phyloP scores from a whole-genome alignment of 345 rosid species.

The Eucalyptus regnans region DNA sequence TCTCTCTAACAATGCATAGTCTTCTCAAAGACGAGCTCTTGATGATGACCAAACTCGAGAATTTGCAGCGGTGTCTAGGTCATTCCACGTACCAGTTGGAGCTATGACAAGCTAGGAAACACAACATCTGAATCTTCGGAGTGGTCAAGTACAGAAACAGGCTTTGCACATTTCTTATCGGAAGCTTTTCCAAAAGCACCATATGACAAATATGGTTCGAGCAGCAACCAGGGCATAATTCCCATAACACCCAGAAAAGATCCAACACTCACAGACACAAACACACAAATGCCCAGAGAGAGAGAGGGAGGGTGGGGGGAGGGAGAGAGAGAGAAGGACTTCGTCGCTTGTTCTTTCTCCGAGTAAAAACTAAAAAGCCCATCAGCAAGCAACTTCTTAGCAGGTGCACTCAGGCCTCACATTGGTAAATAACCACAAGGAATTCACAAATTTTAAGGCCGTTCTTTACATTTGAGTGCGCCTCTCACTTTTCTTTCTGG shows the following conservation, averaged over 20 bases:
- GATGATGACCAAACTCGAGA: not conserved
- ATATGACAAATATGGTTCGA: not conserved
- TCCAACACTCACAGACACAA: not conserved
- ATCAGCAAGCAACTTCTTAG: not conserved
- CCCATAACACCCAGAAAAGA: not conserved
- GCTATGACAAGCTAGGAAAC: not conserved
- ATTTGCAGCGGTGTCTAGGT: not conserved
- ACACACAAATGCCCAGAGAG: not conserved
- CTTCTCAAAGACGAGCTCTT: not conserved
- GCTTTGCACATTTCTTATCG: not conserved
- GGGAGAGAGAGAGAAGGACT: not conserved
- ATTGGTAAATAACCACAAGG: slow-evolving; percentile 4
- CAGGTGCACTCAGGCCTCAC: slow-evolving; percentile 9
- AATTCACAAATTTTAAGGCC: not conserved
- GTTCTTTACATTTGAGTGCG: not conserved
- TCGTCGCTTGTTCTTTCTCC: not conserved
- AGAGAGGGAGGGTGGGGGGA: fast-evolving
- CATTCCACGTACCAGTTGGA: not conserved
- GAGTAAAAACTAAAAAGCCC: not conserved
- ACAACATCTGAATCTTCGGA: not conserved
- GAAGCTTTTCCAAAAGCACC: not conserved
- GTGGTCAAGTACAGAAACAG: not conserved
- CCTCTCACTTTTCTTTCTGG: not conserved
- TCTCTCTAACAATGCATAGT: not conserved
- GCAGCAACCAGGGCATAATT: not conserved